phyloP scores from a whole-genome alignment of 1,284 basidiomycete species.

The Leccinum solheimii region DNA sequence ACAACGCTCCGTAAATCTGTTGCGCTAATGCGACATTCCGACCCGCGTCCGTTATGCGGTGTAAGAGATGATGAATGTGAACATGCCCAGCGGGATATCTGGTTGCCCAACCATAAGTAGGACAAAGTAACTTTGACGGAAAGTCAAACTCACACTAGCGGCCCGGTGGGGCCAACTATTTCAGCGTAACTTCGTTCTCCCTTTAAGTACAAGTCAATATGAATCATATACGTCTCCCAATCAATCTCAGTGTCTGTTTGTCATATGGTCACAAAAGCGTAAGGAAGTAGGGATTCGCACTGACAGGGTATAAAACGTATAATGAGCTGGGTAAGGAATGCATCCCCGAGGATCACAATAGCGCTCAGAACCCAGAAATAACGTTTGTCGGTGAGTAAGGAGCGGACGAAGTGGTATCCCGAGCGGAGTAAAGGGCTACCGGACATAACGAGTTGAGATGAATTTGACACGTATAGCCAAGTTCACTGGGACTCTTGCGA shows the following conservation, averaged over 20 bases:
- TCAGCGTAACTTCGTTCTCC: slow-evolving; percentile 87
- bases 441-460: not conserved
- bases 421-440: slow-evolving; percentile 1
- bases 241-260: slow-evolving; percentile 96
- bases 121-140: too few relatives aligned
- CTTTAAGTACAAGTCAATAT: slow-evolving; percentile 75
- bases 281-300: slow-evolving; percentile 32
- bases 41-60: slow-evolving; percentile 65
- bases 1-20: slow-evolving; percentile 75
- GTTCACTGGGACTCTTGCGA: not conserved
- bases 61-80: slow-evolving; percentile 78
- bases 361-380: slow-evolving; percentile 68
- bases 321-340: slow-evolving; percentile 72
- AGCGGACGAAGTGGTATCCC: slow-evolving; percentile 12
- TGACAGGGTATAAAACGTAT: slow-evolving; percentile 80
- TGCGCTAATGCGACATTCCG: slow-evolving; percentile 69
- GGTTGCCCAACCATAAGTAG: slow-evolving; percentile 8
- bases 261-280: slow-evolving; percentile 16
- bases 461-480: slow-evolving; percentile 19
- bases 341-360: slow-evolving; percentile 72
- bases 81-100: slow-evolving; percentile 97
- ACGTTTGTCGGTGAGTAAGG: slow-evolving; percentile 50
- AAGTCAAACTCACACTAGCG: slow-evolving; percentile 74
- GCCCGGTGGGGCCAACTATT: slow-evolving; percentile 90
- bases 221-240: slow-evolving; percentile 91